Evolutionary conservation across 148 eudicot genomes (phyloP).

Genomic region (Rhododendron ferrugineum): DNA sequence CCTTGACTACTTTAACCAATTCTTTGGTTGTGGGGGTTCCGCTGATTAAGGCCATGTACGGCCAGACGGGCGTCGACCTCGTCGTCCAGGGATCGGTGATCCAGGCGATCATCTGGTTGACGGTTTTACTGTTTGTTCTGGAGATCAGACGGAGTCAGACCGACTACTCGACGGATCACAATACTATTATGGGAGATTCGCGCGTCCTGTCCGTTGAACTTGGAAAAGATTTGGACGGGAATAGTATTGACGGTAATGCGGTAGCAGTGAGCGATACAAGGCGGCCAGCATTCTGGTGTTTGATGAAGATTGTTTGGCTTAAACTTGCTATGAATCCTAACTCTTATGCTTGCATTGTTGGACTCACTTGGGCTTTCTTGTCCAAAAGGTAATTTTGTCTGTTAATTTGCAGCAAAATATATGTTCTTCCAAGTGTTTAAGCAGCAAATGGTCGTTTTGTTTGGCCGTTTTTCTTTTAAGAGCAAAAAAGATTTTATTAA

Average conservation of each 20-base stretch:
- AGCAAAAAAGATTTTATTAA: too few relatives aligned
- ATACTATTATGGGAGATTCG: background rate
- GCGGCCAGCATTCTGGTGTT: slow-evolving; percentile 39
- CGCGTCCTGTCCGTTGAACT: background rate
- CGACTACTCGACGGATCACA: background rate
- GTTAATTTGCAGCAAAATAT: background rate
- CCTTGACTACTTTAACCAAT: slow-evolving; percentile 43
- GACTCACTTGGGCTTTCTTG: slow-evolving; percentile 65
- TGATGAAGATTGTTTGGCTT: slow-evolving; percentile 50
- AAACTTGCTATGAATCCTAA: slow-evolving; percentile 69
- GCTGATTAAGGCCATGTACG: slow-evolving; percentile 66
- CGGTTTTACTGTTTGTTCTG: slow-evolving; percentile 48
- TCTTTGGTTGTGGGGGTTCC: slow-evolving; percentile 74
- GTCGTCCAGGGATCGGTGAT: slow-evolving; percentile 66
- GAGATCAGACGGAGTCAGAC: slow-evolving; percentile 49
- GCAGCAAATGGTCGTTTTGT: too few relatives aligned
- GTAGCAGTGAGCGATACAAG: background rate
- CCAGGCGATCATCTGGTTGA: slow-evolving; percentile 70
- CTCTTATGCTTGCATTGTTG: slow-evolving; percentile 69
- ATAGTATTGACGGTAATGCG: background rate
- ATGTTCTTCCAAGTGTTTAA: too few relatives aligned
- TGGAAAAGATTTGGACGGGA: slow-evolving; percentile 7
- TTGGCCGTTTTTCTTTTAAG: too few relatives aligned
- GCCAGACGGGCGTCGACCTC: slow-evolving; percentile 45
- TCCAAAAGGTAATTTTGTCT: slow-evolving; percentile 45